Evolutionary conservation across 2,329 filamentous ascomycete genomes (phyloP), one percentile per base, ranked within the genome.

Genomic region (Clonostachys rhizophaga): DNA sequence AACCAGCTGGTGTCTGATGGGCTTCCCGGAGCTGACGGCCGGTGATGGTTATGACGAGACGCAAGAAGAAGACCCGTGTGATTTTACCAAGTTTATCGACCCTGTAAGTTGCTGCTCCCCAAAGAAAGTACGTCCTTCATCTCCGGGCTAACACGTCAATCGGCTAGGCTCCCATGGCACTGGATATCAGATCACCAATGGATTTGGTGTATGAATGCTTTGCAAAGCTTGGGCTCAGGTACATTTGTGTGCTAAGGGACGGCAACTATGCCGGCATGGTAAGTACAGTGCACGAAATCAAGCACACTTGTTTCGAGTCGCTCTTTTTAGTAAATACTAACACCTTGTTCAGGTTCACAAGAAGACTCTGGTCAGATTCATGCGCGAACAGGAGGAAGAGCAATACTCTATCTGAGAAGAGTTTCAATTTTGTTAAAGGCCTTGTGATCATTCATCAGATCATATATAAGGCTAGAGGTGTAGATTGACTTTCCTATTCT

Each of bases 121-220:
- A 30, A 30, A 30, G 1, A 30, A 30, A 30, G 24, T 30, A 9
- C 24, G 14, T 2, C 4, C 11, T n/a, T 39, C 36, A 12, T 14
- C 12, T n/a, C 12, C 36, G 17, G 12, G 36, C 36, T 39, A 39
- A 39, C 36, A 39, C 36, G 36, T 39, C 36, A 39, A n/a, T 39
- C 17, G 36, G 39, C n/a, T 41, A 85, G 81, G 87, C 92, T 3
- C 94, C 94, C 0, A 80, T 99, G 13, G 81, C 91, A 12, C 73
- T 99, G 20, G 94, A 99, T 59, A 87, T 95, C 33, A 82, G 85
- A 55, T 94, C 87, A 1, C 89, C 94, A 0, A 91, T 97, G 81
- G 91, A 97, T 62, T 71, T 99, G 37, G 94, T 96, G 5, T 96
- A 96, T 58, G 94, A 99, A 63, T 92, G 91, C 59, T 99, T 97